phyloP scores from a whole-genome alignment of 116 monocot genomes.

The Cymodocea nodosa region DNA sequence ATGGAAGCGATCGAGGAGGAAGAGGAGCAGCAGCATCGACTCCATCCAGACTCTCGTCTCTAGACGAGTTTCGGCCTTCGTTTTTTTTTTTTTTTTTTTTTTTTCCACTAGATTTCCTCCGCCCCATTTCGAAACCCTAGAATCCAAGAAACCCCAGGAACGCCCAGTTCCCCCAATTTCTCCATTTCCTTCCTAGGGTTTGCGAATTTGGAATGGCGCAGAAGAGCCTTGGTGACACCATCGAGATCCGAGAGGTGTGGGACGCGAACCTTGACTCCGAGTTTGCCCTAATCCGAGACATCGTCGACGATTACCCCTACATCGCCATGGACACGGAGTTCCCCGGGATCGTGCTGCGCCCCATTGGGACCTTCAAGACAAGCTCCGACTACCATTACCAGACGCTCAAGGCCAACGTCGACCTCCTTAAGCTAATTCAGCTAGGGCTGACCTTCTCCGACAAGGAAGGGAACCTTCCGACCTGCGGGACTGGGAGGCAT shows the following conservation, averaged over 20 bases:
- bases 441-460: constrained; percentile 32
- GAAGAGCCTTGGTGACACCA: constrained; percentile 1
- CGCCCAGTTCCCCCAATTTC: background rate
- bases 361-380: constrained; percentile 43
- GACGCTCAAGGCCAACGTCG: constrained; percentile 33
- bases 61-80: no score
- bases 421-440: constrained; percentile 30
- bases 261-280: constrained; percentile 48
- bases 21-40: no score
- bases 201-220: background rate
- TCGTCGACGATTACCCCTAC: constrained; percentile 50
- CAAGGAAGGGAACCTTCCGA: constrained; percentile 19
- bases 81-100: no score
- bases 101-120: background rate
- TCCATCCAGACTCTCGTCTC: no score
- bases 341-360: constrained; percentile 61
- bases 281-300: constrained; percentile 56
- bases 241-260: constrained; percentile 78
- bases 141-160: background rate
- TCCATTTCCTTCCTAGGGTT: background rate
- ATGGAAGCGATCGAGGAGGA: no score
- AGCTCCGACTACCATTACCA: constrained; percentile 33
- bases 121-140: background rate
- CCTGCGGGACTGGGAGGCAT: background rate
- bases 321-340: constrained; percentile 85